Evolutionary conservation across 2,329 filamentous ascomycete genomes (phyloP).

Genomic region (Aspergillus sp.): DNA sequence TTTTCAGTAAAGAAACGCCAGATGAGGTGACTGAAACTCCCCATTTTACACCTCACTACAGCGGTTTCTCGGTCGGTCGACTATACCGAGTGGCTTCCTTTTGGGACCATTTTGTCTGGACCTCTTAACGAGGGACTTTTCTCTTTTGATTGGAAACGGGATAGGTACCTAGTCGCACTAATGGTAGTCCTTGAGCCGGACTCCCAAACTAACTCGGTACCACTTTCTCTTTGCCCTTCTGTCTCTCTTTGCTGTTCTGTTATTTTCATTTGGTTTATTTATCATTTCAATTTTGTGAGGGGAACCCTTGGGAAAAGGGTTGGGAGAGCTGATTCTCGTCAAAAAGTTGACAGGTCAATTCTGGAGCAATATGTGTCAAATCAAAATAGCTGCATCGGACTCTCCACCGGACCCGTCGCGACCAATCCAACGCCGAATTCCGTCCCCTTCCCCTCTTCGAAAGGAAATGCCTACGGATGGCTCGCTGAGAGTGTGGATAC

Average conservation of each 20-base stretch:
- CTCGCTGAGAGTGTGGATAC: neutral
- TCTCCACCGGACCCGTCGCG: neutral
- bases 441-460: neutral
- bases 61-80: neutral
- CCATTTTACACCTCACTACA: neutral
- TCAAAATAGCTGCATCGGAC: neutral
- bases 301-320: neutral
- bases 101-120: neutral
- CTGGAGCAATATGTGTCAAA: slow-evolving; percentile 5
- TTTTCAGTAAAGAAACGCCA: neutral
- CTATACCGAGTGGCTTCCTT: neutral
- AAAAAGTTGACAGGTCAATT: slow-evolving; percentile 14
- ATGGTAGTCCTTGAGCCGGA: neutral
- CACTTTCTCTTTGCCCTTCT: neutral
- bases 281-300: neutral
- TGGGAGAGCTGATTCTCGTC: slow-evolving; percentile 3
- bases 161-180: neutral
- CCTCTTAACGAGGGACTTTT: neutral
- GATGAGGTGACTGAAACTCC: neutral
- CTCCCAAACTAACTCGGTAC: neutral
- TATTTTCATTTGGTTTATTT: neutral
- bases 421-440: neutral
- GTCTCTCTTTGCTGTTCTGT: neutral
- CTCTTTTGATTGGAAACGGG: neutral
- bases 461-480: neutral